Base-by-base conservation (phyloP, 306 rosid species). In the Arachis hypogaea region DNA sequence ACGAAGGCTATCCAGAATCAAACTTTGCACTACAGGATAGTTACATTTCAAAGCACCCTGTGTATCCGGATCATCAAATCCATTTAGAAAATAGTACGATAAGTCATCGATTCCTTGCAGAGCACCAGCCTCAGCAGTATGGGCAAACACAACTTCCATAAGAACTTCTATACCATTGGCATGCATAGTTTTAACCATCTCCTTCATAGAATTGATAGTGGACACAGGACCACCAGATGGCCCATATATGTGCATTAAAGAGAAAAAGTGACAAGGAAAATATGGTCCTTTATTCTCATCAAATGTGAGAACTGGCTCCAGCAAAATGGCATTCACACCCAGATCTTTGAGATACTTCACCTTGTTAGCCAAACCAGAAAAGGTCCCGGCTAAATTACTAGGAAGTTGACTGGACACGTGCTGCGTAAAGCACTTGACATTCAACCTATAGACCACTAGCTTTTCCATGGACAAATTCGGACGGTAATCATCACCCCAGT, bases 131-230 rank as follows among this genome's bases (percentile, higher is more conserved):
- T 72, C 82, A n/a, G 90, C 85, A 47, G 97, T 86, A 67, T 85
- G 90, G 66, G 97, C 85, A 81, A 91, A 85, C 86, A 87, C 96
- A 80, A 94, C 96, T 83, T 94, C 98, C 83, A 92, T 49, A 5
- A 89, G 78, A 83, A 94, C 96, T 83, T 94, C 96, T 70, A 94
- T 77, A 55, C 96, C 95, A 63, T 88, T 84, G 67, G 91, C 90
- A 83, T 91, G 98, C 87, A 89, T 75, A 81, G 73, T 70, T 75
- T 85, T 91, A 68, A 91, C 88, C 98, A 91, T 91, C 81, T 85
- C 93, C 78, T 94, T 94, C 86, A 88, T 81, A 29, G 97, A 86
- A 76, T 71, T 82, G 58, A 85, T 71, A 11, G 93, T 57, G 59
- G 95, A 87, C 51, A 84, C 38, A 66, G 95, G 78, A 59, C 66